Evolutionary conservation across 192 early-diverging fungal species (phyloP), one percentile per base, ranked within the genome.

Genomic region (Coemansia sp.): DNA sequence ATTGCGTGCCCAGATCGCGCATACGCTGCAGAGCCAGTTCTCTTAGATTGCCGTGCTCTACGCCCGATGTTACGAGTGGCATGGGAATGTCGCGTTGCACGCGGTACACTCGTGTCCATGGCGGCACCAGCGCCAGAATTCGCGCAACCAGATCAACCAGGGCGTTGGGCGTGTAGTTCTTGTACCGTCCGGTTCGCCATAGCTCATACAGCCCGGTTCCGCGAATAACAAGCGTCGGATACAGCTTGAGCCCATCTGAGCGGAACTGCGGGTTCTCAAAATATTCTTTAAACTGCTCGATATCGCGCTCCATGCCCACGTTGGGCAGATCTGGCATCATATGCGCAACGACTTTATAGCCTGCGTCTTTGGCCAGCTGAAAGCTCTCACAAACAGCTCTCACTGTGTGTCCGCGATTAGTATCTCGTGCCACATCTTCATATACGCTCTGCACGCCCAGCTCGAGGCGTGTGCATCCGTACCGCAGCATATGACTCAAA

Each of bases 291-390:
- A 99, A 98, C 79, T 99, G 97, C 60, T 97, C 97, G 56, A 99
- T 86, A 65, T 99, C 97, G 29, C 97, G 88, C 76, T 98, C 96
- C 95, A 98, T 98, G 15, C 96, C 96, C 10, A 99, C 96, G 67
- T 99, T 99, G 2, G 97, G 96, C 59, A 99, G 81, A 83, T 99
- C 96, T 9, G 97, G 97, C 97, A 99, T 99, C 97, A 99, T 99
- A 63, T 99, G 97, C 14, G 96, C 89, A 9, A 99, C 97, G 0
- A 99, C 91, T 71, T 99, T 99, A 85, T 94, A 99, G 10, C 97
- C 97, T 17, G 95, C 91, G 66, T 99, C 97, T 76, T 99, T 99
- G 61, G 92, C 91, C 55, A 99, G 78, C 48, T 98, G 96, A 75
- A 99, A 99, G 15, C 93, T 93, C 76, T 99, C 97, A 69, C 90